A percentile compares a stretch with the other conserved stretches of the same genome.
Evolutionary conservation across 1,284 basidiomycete species (phyloP).

Genomic region (Rhodotorula sp.): DNA sequence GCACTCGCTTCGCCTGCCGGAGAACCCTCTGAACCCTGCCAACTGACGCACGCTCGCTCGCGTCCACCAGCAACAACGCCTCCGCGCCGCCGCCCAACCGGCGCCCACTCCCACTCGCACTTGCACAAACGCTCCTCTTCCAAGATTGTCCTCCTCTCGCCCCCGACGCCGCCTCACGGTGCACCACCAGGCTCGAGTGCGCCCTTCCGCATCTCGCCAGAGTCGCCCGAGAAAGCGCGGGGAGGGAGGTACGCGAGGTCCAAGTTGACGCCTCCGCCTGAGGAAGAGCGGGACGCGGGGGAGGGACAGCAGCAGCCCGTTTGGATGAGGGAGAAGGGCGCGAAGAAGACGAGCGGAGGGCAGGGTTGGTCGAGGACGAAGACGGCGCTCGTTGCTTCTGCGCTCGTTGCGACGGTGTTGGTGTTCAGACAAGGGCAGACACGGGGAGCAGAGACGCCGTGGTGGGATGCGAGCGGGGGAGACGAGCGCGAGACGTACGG

Average conservation of each 20-base stretch:
- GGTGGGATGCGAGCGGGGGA: neutral
- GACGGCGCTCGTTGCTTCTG: neutral
- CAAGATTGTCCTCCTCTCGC: conserved; percentile 8
- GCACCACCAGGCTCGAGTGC: neutral
- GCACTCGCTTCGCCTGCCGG: neutral
- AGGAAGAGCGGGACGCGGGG: neutral
- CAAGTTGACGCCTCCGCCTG: neutral
- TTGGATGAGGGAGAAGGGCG: neutral
- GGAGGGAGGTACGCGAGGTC: neutral
- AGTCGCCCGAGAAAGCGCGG: neutral
- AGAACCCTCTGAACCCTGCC: neutral
- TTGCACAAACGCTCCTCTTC: conserved; percentile 10
- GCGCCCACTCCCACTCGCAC: neutral
- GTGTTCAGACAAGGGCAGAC: neutral
- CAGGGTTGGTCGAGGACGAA: neutral
- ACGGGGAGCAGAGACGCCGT: neutral
- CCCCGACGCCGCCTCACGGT: conserved; percentile 11
- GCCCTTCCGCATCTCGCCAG: neutral
- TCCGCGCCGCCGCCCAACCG: neutral
- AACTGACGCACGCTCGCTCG: neutral
- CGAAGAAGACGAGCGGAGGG: neutral
- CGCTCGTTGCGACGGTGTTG: neutral
- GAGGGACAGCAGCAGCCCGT: neutral
- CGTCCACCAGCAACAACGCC: neutral
- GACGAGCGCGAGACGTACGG: conserved; percentile 9